Percentiles rank a stretch among this genome's conserved stretches.
These are phyloP conservation scores for Suhomyces vadensis DNA, from an alignment of 805 yeast species.

Conservation along the genomic window DNA sequence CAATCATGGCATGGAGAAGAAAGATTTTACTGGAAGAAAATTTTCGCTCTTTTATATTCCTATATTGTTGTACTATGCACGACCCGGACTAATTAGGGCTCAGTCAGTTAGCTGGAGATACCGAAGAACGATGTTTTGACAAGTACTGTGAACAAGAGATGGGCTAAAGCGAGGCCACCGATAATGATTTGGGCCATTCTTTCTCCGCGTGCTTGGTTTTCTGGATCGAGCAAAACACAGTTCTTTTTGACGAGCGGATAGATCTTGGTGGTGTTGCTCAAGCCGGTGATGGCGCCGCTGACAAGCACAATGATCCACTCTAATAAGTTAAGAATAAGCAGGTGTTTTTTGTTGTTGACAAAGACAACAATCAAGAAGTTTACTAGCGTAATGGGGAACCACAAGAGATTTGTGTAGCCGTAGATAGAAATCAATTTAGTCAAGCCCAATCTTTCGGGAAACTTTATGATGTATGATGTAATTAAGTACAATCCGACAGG, in stretches of 20 bases:
- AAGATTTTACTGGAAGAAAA: constrained; percentile 5
- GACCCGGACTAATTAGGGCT: constrained; percentile 11
- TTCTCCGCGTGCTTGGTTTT: constrained; percentile 33
- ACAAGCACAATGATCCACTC: constrained; percentile 63
- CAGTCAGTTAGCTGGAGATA: constrained; percentile 11
- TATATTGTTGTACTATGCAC: constrained; percentile 9
- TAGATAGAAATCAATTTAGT: constrained; percentile 69
- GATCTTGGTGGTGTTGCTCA: constrained; percentile 50
- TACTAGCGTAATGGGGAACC: constrained; percentile 80
- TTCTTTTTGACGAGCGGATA: constrained; percentile 39
- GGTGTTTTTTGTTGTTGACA: constrained; percentile 34
- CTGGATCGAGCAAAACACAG: constrained; percentile 30
- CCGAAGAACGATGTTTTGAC: constrained; percentile 70
- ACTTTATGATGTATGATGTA: constrained; percentile 55
- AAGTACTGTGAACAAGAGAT: constrained; percentile 58
- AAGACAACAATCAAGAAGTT: constrained; percentile 59
- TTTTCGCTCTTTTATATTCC: constrained; percentile 8
- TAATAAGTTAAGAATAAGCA: constrained; percentile 46
- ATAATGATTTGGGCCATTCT: constrained; percentile 37
- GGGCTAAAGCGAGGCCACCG: constrained; percentile 47
- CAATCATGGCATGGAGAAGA: constrained; percentile 1
- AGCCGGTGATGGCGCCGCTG: constrained; percentile 65
- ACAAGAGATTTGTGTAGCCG: constrained; percentile 80
- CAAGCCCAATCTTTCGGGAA: constrained; percentile 50
- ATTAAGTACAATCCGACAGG: constrained; percentile 58